phyloP scores from a whole-genome alignment of 495 filamentous ascomycete species.

The Neurospora sp. region DNA sequence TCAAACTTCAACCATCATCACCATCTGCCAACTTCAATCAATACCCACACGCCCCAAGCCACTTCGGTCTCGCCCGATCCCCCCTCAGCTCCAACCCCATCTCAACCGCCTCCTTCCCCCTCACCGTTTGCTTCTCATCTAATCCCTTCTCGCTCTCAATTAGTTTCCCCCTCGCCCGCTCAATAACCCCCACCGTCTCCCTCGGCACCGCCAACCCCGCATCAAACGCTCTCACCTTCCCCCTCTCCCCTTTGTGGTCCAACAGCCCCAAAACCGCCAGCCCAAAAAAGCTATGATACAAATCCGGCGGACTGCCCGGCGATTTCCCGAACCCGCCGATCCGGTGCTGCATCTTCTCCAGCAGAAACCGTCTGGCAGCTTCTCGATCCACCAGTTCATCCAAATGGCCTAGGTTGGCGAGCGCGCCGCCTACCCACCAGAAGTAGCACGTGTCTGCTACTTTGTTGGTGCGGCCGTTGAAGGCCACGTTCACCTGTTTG shows the following conservation, averaged over 20 bases:
- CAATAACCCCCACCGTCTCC: conserved; percentile 35
- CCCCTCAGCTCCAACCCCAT: conserved; percentile 13
- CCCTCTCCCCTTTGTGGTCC: conserved; percentile 40
- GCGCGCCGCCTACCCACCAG: conserved; percentile 74
- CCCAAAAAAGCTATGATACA: conserved; percentile 85
- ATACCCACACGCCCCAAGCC: neutral
- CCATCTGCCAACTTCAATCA: neutral
- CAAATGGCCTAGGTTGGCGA: conserved; percentile 54
- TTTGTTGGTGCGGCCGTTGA: conserved; percentile 87
- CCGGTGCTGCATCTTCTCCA: conserved; percentile 81
- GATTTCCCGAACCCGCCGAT: conserved; percentile 86
- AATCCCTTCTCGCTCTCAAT: conserved; percentile 9
- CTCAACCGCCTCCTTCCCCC: conserved; percentile 12
- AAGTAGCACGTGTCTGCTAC: conserved; percentile 85
- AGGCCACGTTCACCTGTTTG: conserved; percentile 38
- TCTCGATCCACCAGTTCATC: conserved; percentile 41
- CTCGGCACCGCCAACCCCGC: conserved; percentile 55
- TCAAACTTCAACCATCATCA: neutral
- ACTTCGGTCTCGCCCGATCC: neutral
- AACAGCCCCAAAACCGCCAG: conserved; percentile 65
- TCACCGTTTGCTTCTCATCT: neutral
- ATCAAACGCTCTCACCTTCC: conserved; percentile 53
- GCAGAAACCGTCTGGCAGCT: conserved; percentile 62
- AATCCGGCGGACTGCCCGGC: conserved; percentile 73
- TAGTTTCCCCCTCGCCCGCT: conserved; percentile 22